Evolutionary conservation across 176 grass and related monocot genomes (phyloP).

Genomic region (Hordeum marinum): DNA sequence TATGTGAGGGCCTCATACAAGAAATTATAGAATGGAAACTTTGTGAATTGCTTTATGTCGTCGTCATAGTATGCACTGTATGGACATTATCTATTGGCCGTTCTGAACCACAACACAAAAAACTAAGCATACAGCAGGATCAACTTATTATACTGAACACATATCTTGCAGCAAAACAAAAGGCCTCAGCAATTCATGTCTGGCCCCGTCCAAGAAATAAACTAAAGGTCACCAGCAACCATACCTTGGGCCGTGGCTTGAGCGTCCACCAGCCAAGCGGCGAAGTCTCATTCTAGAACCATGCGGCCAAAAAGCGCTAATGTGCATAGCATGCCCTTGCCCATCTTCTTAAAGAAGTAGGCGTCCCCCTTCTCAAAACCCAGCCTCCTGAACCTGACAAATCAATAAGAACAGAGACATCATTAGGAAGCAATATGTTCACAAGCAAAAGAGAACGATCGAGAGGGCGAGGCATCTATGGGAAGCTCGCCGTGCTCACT

Average conservation of each 20-base stretch:
- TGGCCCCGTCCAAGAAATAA: not conserved
- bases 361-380: constrained; percentile 61
- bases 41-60: not conserved
- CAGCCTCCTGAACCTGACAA: constrained; percentile 37
- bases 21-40: not conserved
- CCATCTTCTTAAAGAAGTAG: constrained; percentile 85
- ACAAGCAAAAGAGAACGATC: not conserved
- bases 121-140: not conserved
- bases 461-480: not conserved
- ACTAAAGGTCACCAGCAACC: not conserved
- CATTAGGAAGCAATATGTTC: not conserved
- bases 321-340: constrained; percentile 71
- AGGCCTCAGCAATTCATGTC: not conserved
- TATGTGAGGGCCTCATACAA: not conserved
- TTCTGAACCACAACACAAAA: not conserved
- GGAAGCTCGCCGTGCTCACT: not conserved
- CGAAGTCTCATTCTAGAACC: constrained; percentile 77
- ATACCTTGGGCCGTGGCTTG: constrained; percentile 71
- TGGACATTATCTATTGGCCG: not conserved
- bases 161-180: constrained; percentile 1
- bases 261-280: constrained; percentile 86
- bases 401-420: not conserved
- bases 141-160: not conserved
- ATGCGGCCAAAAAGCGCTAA: constrained; percentile 61
- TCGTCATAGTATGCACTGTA: not conserved